Base-by-base conservation (phyloP, 495 filamentous ascomycete species). In the Talaromyces stipitatus region DNA sequence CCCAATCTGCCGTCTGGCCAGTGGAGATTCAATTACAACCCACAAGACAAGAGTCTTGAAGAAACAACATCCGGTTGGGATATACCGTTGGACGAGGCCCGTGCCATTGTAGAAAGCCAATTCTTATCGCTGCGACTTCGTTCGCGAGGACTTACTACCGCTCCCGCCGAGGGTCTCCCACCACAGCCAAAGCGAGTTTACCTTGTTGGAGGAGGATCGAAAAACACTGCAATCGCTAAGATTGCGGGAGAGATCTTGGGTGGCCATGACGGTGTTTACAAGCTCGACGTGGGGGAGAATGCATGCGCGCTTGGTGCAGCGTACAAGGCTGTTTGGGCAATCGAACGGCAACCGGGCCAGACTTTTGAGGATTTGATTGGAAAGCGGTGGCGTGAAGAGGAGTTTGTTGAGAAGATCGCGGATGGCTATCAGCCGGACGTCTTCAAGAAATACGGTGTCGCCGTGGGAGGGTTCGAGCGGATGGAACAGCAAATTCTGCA, bases 311-410 rank as follows among this genome's bases (percentile, higher is more conserved):
- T 98, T 8, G 94, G 92, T 10, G 91, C 90, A 16, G 94, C 92
- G n/a, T 96, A 98, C 68, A 96, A 96, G 73, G 92, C 94, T 50
- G 86, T 92, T 0, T 98, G 94, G 94, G 89, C 85, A 1, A 74
- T 89, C 29, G 91, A 96, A 73, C 73, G 89, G 28, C 63, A 68
- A 20, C 54, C 64, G 1, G 81, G 80, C 23, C 84, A 95, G 78
- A 86, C 80, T 9, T 98, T 97, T 76, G 94, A 97, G 66, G 84
- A 91, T 33, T 75, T 95, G 60, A 84, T 98, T 45, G 88, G 85
- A 2, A 67, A 76, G 58, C 74, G 94, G 58, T 98, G 94, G 94
- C 80, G 80, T 55, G 92, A 96, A 72, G 85, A 87, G 62, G 84
- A 83, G 0, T 90, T 89, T 58, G 82, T 96, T 24, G 79, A 86